phyloP scores from a whole-genome alignment of 805 yeast species.

The Saturnispora hagleri region DNA sequence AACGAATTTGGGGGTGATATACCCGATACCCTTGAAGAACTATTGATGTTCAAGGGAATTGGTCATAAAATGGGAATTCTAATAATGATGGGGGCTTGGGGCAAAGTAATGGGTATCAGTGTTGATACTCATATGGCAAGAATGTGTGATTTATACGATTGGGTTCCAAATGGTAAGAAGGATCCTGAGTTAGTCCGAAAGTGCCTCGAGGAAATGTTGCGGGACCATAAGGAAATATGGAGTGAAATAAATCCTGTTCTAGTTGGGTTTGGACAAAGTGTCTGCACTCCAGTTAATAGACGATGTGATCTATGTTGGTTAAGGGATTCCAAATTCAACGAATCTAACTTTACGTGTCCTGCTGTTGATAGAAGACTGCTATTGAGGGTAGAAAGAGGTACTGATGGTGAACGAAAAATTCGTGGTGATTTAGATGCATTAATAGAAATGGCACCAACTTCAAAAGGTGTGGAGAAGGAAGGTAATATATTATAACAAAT shows the following conservation, averaged over 20 bases:
- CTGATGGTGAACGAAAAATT: constrained; percentile 20
- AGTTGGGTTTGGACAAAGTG: constrained; percentile 90
- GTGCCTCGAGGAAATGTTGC: constrained; percentile 66
- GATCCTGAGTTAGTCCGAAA: constrained; percentile 72
- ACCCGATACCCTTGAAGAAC: constrained; percentile 59
- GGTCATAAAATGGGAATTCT: constrained; percentile 94
- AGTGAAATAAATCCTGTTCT: constrained; percentile 72
- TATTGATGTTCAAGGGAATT: constrained; percentile 74
- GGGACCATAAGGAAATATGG: constrained; percentile 54
- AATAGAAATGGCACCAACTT: constrained; percentile 20
- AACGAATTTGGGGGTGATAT: constrained; percentile 54
- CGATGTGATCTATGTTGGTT: constrained; percentile 66
- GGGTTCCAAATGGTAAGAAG: constrained; percentile 47
- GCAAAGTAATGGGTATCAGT: constrained; percentile 71
- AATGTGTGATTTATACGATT: constrained; percentile 67
- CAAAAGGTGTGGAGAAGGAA: constrained; percentile 1
- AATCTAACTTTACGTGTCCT: constrained; percentile 33
- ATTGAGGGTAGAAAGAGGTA: constrained; percentile 22
- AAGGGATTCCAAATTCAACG: constrained; percentile 26
- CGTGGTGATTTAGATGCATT: constrained; percentile 38
- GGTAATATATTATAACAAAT: neutral
- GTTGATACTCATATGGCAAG: constrained; percentile 90
- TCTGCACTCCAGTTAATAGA: constrained; percentile 63
- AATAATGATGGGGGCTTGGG: constrained; percentile 77
- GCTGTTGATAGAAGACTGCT: constrained; percentile 42